phyloP scores from a whole-genome alignment of 805 yeast species.

The Candida ovalis region DNA sequence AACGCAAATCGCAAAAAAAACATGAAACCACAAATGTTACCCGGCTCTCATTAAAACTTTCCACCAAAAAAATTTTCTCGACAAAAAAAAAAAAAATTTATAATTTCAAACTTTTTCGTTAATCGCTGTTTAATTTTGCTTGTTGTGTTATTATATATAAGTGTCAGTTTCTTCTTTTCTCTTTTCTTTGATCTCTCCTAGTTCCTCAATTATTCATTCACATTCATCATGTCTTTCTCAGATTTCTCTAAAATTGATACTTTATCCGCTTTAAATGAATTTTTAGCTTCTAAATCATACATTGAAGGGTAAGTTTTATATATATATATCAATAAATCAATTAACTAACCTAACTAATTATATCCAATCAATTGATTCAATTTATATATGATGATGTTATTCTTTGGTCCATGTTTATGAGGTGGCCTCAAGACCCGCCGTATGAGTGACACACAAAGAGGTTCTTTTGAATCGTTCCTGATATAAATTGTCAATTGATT shows the following conservation, averaged over 20 bases:
- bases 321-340: background rate
- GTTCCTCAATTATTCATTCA: background rate
- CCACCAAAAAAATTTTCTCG: too few relatives aligned
- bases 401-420: slow-evolving; percentile 96
- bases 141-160: background rate
- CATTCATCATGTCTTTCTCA: slow-evolving; percentile 61
- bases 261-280: slow-evolving; percentile 70
- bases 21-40: too few relatives aligned
- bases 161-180: background rate
- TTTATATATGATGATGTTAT: slow-evolving; percentile 58
- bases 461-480: slow-evolving; percentile 21
- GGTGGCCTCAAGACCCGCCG: slow-evolving; percentile 95
- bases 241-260: slow-evolving; percentile 80
- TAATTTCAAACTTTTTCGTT: background rate
- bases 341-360: background rate
- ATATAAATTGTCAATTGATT: background rate
- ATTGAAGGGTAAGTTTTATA: slow-evolving; percentile 82
- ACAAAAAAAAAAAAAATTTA: too few relatives aligned
- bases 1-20: too few relatives aligned
- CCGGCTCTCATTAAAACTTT: too few relatives aligned
- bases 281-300: slow-evolving; percentile 91
- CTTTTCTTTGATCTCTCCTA: background rate
- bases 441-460: slow-evolving; percentile 69
- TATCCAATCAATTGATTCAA: background rate
- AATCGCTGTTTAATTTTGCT: background rate